A percentile compares a stretch with the other conserved stretches of the same genome.
Evolutionary conservation across 1,284 basidiomycete species (phyloP).

Genomic region (Cryptococcus jaspeensis): DNA sequence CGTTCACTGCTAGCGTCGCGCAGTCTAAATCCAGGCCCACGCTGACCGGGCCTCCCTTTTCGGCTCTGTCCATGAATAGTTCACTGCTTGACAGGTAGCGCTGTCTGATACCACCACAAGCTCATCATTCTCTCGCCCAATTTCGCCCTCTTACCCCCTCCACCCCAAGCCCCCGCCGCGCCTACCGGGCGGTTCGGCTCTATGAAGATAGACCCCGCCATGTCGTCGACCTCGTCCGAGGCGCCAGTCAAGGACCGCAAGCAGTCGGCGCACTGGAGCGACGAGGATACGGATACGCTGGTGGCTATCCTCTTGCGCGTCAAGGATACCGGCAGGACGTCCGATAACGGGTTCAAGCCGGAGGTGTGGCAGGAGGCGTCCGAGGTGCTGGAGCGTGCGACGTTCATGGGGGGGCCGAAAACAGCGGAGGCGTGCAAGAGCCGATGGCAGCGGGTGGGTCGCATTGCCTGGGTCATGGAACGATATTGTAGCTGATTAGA

Average conservation of each 20-base stretch:
- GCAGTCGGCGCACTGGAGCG: conserved; percentile 44
- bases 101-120: not conserved
- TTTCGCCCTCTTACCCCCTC: not conserved
- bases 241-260: conserved; percentile 35
- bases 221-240: conserved; percentile 23
- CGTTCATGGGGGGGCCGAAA: conserved; percentile 42
- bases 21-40: too few species aligned
- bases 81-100: not conserved
- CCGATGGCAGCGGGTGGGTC: conserved; percentile 41
- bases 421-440: conserved; percentile 47
- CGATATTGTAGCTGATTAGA: not conserved
- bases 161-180: too few species aligned
- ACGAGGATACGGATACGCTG: conserved; percentile 36
- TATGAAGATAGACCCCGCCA: not conserved
- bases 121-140: not conserved
- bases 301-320: conserved; percentile 32
- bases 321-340: conserved; percentile 36
- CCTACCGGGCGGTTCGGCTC: not conserved
- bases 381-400: conserved; percentile 21
- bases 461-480: not conserved
- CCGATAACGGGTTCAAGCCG: conserved; percentile 46
- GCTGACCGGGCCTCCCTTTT: too few species aligned
- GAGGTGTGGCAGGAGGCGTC: conserved; percentile 44
- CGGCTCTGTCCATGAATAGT: not conserved
- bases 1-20: too few species aligned